A percentile compares a stretch with the other conserved stretches of the same genome.
These are phyloP conservation scores for Elsinoe fawcettii DNA, from an alignment of 2,329 filamentous ascomycete genomes.

Conservation along the genomic window DNA sequence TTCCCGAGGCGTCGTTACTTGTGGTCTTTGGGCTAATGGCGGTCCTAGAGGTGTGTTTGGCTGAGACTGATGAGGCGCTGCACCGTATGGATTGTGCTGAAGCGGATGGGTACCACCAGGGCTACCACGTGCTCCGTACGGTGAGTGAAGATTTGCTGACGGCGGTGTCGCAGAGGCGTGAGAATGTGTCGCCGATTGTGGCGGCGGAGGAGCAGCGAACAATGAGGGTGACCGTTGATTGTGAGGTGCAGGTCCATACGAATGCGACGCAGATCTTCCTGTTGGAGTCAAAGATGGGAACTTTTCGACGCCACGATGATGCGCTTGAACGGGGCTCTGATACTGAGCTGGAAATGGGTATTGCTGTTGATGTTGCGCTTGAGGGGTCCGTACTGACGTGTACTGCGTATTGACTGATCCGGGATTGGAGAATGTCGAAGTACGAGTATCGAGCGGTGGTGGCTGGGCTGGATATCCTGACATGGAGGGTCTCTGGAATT, in stretches of 20 bases:
- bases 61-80: constrained; percentile 35
- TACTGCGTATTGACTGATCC: constrained; percentile 22
- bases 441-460: constrained; percentile 21
- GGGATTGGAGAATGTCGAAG: constrained; percentile 19
- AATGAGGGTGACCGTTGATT: constrained; percentile 18
- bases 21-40: constrained; percentile 28
- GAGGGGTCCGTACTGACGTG: constrained; percentile 26
- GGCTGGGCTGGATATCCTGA: constrained; percentile 16
- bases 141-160: constrained; percentile 27
- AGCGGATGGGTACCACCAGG: constrained; percentile 26
- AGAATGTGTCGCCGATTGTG: constrained; percentile 12
- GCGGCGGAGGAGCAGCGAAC: constrained; percentile 12
- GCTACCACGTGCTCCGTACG: constrained; percentile 27
- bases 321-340: constrained; percentile 26
- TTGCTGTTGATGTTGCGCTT: constrained; percentile 17
- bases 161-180: constrained; percentile 29
- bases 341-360: constrained; percentile 18
- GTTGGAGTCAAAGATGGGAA: constrained; percentile 7
- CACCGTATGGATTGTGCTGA: constrained; percentile 26
- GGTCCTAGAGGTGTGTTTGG: constrained; percentile 44
- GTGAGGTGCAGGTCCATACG: constrained; percentile 20
- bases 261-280: constrained; percentile 6
- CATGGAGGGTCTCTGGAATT: constrained; percentile 17
- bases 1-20: constrained; percentile 23
- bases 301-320: constrained; percentile 16